These are phyloP conservation scores for Adansonia digitata DNA, from an alignment of 345 rosid genomes.

Conservation along the genomic window DNA sequence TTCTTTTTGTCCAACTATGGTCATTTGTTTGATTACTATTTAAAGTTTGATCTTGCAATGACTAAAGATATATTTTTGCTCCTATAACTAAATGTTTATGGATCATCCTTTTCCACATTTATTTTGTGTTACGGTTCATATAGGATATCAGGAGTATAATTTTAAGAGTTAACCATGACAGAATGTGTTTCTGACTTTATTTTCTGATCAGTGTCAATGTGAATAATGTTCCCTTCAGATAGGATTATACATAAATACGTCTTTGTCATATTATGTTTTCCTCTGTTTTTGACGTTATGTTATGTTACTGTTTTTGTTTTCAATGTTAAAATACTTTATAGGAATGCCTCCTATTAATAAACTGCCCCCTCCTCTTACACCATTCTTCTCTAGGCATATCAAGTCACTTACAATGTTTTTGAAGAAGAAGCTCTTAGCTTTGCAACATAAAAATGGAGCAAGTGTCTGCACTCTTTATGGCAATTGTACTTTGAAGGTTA, in stretches of 20 bases:
- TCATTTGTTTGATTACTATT: background rate
- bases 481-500: conserved; percentile 44
- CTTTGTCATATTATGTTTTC: background rate
- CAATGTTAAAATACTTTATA: background rate
- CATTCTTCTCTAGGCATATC: conserved; percentile 52
- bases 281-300: background rate
- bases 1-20: background rate
- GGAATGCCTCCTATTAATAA: background rate
- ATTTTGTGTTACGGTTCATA: background rate
- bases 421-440: conserved; percentile 55
- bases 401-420: conserved; percentile 56
- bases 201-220: background rate
- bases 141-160: background rate
- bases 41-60: background rate
- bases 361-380: background rate
- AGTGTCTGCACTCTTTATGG: conserved; percentile 64
- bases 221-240: background rate
- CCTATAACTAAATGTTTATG: background rate
- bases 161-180: background rate
- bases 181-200: background rate
- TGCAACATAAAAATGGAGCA: conserved; percentile 64
- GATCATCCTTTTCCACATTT: background rate
- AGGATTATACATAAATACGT: background rate
- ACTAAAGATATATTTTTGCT: background rate
- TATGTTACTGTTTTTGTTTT: background rate